These are phyloP conservation scores for Musa itinerans DNA, from an alignment of 176 grass and related monocot species.

Conservation along the genomic window DNA sequence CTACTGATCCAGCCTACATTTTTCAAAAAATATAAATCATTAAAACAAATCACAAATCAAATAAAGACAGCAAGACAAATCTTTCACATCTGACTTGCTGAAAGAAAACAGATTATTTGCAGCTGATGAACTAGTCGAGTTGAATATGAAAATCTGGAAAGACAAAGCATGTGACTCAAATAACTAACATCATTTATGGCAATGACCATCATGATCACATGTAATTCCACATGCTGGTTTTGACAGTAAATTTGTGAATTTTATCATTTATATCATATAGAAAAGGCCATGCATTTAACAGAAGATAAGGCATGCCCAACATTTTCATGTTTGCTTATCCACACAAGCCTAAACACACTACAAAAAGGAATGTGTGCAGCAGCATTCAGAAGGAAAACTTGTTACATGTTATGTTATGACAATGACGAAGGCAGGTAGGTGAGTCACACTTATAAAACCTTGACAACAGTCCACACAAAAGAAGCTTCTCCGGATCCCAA, in stretches of 20 bases:
- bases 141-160: not conserved
- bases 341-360: not conserved
- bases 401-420: not conserved
- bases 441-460: not conserved
- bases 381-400: no score
- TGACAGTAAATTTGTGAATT: not conserved
- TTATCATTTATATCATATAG: not conserved
- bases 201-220: not conserved
- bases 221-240: not conserved
- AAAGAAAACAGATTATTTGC: not conserved
- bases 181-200: no score
- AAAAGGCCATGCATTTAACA: no score
- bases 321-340: not conserved
- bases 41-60: not conserved
- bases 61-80: not conserved
- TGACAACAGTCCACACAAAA: not conserved
- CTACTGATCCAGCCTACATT: conserved; percentile 80
- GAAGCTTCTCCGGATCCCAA: no score
- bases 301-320: not conserved
- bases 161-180: not conserved
- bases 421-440: not conserved
- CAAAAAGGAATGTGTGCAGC: no score
- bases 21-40: conserved; percentile 8
- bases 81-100: not conserved
- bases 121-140: not conserved